A percentile compares a stretch with the other conserved stretches of the same genome.
Evolutionary conservation across 2,329 filamentous ascomycete genomes (phyloP).

Genomic region (Arthrobotrys iridis): DNA sequence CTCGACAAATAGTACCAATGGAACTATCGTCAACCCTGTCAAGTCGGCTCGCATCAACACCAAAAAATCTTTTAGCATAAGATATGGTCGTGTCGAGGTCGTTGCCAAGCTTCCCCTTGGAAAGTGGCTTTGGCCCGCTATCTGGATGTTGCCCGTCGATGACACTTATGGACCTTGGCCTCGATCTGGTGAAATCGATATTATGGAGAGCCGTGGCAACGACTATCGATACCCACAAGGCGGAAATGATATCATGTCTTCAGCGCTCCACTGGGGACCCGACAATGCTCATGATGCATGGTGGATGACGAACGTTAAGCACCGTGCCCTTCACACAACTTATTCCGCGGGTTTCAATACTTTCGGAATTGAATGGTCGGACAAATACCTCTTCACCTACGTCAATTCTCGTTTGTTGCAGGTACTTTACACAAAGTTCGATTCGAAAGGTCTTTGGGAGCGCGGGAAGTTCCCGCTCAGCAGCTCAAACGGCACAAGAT

Average conservation of each 20-base stretch:
- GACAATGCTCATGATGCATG: conserved; percentile 76
- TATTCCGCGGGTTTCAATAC: conserved; percentile 76
- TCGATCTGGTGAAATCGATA: conserved; percentile 82
- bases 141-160: conserved; percentile 84
- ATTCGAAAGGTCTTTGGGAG: conserved; percentile 71
- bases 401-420: conserved; percentile 82
- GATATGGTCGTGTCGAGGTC: conserved; percentile 83
- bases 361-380: conserved; percentile 84
- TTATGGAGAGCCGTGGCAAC: conserved; percentile 82
- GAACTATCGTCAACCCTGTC: conserved; percentile 79
- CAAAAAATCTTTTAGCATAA: conserved; percentile 75
- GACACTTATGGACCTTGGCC: conserved; percentile 81
- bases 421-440: conserved; percentile 80
- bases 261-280: conserved; percentile 84
- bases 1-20: conserved; percentile 79
- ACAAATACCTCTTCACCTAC: conserved; percentile 89
- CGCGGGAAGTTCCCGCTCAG: conserved; percentile 74
- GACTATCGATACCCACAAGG: conserved; percentile 79
- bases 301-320: conserved; percentile 85
- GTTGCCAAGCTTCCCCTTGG: conserved; percentile 78
- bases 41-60: conserved; percentile 82
- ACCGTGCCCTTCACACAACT: conserved; percentile 76
- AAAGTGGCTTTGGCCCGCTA: conserved; percentile 92
- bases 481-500: conserved; percentile 72
- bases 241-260: conserved; percentile 82